Base-by-base conservation (phyloP, 1,284 basidiomycete genomes). In the Leccinum angustisporum region DNA sequence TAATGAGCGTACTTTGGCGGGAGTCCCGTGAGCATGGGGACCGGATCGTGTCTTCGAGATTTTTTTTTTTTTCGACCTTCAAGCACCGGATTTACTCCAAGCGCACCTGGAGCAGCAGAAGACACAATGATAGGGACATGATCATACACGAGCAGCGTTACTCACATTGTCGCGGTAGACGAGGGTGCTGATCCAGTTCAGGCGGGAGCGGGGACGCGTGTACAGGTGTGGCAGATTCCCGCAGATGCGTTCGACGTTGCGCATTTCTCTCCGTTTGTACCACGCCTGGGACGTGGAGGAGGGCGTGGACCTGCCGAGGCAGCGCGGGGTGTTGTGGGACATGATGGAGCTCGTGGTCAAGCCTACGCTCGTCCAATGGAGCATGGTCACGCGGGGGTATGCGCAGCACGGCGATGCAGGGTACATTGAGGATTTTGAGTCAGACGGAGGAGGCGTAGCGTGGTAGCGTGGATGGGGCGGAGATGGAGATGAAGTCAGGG, bases 261-360 rank as follows among this genome's bases (percentile, higher is more conserved):
- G 1, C 72, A 76, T 54, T 73, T 75, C 51, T 72, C 73, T 7
- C 64, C 72, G 1, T 75, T 73, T 51, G 60, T 75, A 62, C 63
- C 71, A 13, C 60, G 67, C 57, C 5, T 55, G 25, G 1, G 40
- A 10, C n/a, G n/a, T 43, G 40, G 40, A 5, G 3, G 40, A 46
- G n/a, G n/a, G 40, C n/a, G 40, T 43, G 40, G 40, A 30, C 27
- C 27, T 30, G 27, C 27, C 27, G 27, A 30, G 27, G 27, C 27
- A 0, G 64, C 58, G 21, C 59, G 27, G 60, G 11, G 68, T 79
- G 21, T 52, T 80, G 18, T 48, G 57, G 18, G 80, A 80, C 66
- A 78, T 81, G 77, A 61, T 68, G 14, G 38, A 54, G 5, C 59
- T 75, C 0, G 71, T 72, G 5, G 63, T 79, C 38, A 36, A 59